Evolutionary conservation across 139 green algal species (phyloP), one percentile per base, ranked within the genome.

Genomic region (Chlamydomonas eustigma): DNA sequence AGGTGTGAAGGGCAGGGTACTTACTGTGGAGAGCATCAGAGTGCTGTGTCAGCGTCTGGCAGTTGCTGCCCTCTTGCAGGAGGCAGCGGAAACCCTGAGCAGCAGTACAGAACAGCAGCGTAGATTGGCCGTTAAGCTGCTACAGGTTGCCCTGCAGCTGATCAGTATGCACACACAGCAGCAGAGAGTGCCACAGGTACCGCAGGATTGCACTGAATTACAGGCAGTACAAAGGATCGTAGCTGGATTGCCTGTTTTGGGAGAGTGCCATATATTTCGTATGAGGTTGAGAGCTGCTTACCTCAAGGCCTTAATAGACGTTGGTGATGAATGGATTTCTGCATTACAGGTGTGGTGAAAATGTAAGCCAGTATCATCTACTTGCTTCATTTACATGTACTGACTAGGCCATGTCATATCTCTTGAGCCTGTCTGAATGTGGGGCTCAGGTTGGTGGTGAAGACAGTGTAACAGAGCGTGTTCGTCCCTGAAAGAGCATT

Each of bases 341-440:
- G 77, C 77, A 35, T 39, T 81, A 58, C 37, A 63, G 58, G 37
- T 67, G 44, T 38, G 34, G 44, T n/a, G n/a, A n/a, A n/a, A n/a
- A n/a, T n/a, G n/a, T n/a, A n/a, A n/a, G n/a, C n/a, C n/a, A n/a
- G n/a, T n/a, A n/a, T n/a, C n/a, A n/a, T n/a, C n/a, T n/a, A n/a
- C n/a, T n/a, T n/a, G n/a, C n/a, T n/a, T n/a, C n/a, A n/a, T n/a
- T n/a, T n/a, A n/a, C n/a, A n/a, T n/a, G n/a, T n/a, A n/a, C n/a
- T n/a, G n/a, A n/a, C n/a, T n/a, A n/a, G n/a, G n/a, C n/a, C n/a
- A n/a, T n/a, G n/a, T n/a, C n/a, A n/a, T n/a, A n/a, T n/a, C n/a
- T n/a, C n/a, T n/a, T n/a, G n/a, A n/a, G n/a, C n/a, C n/a, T n/a
- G n/a, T n/a, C n/a, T n/a, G n/a, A n/a, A n/a, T n/a, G n/a, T n/a